Base-by-base conservation (phyloP, 1,284 basidiomycete species). In the Naganishia liquefaciens region DNA sequence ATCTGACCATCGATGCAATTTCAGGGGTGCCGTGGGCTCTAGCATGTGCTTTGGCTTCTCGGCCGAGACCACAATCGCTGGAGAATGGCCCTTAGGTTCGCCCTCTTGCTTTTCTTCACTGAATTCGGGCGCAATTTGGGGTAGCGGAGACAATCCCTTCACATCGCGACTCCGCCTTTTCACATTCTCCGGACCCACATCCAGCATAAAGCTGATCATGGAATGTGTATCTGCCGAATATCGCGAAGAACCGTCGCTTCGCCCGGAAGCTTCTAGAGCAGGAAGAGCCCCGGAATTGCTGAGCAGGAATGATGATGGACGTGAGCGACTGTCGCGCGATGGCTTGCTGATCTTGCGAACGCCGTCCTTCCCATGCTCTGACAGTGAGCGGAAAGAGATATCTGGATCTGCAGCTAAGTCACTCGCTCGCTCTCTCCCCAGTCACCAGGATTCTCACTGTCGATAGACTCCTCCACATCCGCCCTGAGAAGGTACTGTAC, bases 181-280 rank as follows among this genome's bases (percentile, higher is more conserved):
- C 5, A 15, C 25, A 0, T 54, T 21, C 11, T 17, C 11, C 10
- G 23, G 6, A 1, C 28, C 46, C 19, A 37, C 13, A 30, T 65
- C 64, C 40, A 65, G n/a, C 64, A 65, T 65, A 37, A 27, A 23
- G 11, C 64, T 65, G 33, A 65, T 61, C 10, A 61, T 65, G 5
- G 55, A 60, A 17, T 64, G 63, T 15, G 44, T 39, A 40, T 64
- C 63, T 13, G 54, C 44, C 17, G 63, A 64, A 5, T 33, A 47
- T 28, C 47, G 37, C 10, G 54, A 43, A 17, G 54, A 53, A 43
- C 19, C 27, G 2, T 64, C 63, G 15, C 46, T 43, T 21, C 23
- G 54, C 13, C 5, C 54, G 9, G 54, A 46, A n/a, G 63, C 21
- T 7, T 28, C 27, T 9, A 50, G n/a, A 10, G 57, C 46, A 2